Base-by-base conservation (phyloP, 306 rosid species). In the Pterocarpus macrocarpus region DNA sequence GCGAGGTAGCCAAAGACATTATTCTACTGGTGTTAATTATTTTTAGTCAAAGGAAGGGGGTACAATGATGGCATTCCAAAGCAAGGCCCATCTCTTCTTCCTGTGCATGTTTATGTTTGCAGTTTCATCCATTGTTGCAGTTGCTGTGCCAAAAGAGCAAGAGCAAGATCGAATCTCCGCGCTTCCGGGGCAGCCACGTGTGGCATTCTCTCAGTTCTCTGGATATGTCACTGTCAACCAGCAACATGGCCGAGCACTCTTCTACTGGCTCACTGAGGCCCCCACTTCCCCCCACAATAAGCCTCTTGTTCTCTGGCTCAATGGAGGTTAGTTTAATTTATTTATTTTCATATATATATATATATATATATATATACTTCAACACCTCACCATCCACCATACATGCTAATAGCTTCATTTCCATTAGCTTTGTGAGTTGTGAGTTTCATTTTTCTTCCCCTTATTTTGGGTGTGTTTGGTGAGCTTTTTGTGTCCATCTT, bases 261-360 rank as follows among this genome's bases (percentile, higher is more conserved):
- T 94, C 79, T 94, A 94, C 75, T 94, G 98, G 98, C 17, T 94
- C 14, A 91, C 90, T 4, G 90, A 94, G 75, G 87, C 98, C 11
- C 39, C 72, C 22, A 22, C 90, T 76, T 81, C 57, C 43, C 89
- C 92, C 0, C 14, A 79, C 4, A 81, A 78, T 15, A 91, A 90
- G n/a, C 98, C 98, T 81, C 94, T 94, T 38, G 75, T 94, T 80
- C 95, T 94, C 13, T 94, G 98, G 98, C 91, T 94, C 76, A 94
- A 91, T 73, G 98, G 98, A 89, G 97, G 97, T 90, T 49, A 72
- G 67, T 52, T 35, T 17, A 11, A 39, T 39, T 0, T 39, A 5
- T 30, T 22, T 22, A 22, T 22, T 22, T 68, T 22, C 39, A 16
- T 34, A 5, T 12, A 2, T 2, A 17, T 49, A 4, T 30, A 7